Evolutionary conservation across 2,329 filamentous ascomycete genomes (phyloP).

Genomic region (Diaporthe nobilis): DNA sequence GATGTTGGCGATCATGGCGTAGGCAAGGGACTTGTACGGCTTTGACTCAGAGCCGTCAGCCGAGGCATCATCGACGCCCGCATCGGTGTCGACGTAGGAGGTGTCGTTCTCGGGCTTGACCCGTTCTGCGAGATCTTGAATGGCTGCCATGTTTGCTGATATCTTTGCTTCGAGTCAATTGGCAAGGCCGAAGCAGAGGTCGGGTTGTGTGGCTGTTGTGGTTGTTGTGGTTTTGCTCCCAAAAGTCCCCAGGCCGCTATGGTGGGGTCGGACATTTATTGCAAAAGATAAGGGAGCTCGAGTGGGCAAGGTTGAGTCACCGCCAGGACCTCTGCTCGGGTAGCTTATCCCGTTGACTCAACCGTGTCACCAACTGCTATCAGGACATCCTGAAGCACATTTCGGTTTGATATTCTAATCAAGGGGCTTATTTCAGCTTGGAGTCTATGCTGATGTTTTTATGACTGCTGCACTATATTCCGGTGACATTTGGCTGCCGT

Average conservation of each 20-base stretch:
- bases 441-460: background rate
- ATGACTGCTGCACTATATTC: background rate
- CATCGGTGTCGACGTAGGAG: conserved; percentile 86
- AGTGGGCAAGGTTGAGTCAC: conserved; percentile 40
- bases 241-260: conserved; percentile 33
- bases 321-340: background rate
- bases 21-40: conserved; percentile 86
- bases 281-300: conserved; percentile 40
- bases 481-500: background rate
- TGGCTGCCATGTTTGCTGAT: conserved; percentile 55
- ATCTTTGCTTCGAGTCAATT: conserved; percentile 44
- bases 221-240: conserved; percentile 6
- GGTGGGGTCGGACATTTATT: conserved; percentile 42
- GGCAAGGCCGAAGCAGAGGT: conserved; percentile 30
- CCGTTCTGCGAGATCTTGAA: conserved; percentile 66
- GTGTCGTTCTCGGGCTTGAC: conserved; percentile 57
- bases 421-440: background rate
- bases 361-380: conserved; percentile 6
- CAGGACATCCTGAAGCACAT: conserved; percentile 6
- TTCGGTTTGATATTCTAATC: conserved; percentile 19
- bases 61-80: conserved; percentile 78
- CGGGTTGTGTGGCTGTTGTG: background rate
- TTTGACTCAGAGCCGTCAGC: conserved; percentile 78
- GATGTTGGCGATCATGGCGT: conserved; percentile 81
- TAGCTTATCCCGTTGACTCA: conserved; percentile 32